Evolutionary conservation across 2,329 filamentous ascomycete species (phyloP).

Genomic region (Colletotrichum incanum): DNA sequence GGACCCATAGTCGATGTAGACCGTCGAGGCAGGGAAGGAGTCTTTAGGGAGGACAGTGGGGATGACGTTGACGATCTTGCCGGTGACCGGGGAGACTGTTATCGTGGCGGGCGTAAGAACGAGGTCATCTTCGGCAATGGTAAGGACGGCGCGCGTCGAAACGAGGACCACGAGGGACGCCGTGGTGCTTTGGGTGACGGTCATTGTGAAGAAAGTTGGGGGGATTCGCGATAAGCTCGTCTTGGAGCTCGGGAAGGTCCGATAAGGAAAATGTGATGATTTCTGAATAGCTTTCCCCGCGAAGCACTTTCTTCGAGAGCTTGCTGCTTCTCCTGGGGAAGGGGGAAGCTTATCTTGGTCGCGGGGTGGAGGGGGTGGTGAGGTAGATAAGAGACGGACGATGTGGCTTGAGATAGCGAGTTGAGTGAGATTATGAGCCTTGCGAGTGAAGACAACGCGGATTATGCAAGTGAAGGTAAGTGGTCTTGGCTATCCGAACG

Average conservation of each 20-base stretch:
- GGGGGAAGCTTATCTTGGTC: conserved; percentile 33
- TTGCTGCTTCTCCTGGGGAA: background rate
- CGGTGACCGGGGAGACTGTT: conserved; percentile 81
- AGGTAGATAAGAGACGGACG: conserved; percentile 10
- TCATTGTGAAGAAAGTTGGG: conserved; percentile 48
- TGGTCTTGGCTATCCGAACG: background rate
- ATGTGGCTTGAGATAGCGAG: conserved; percentile 18
- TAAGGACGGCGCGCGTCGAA: conserved; percentile 87
- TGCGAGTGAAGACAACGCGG: background rate
- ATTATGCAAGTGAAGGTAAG: background rate
- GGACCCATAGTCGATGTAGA: conserved; percentile 88
- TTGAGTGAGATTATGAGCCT: background rate
- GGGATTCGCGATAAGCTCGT: conserved; percentile 17
- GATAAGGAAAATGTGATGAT: conserved; percentile 11
- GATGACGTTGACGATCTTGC: conserved; percentile 86
- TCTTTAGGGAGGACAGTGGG: conserved; percentile 81
- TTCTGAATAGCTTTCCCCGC: conserved; percentile 23
- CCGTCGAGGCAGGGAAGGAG: conserved; percentile 79
- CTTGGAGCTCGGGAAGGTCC: conserved; percentile 20
- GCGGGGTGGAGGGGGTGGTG: conserved; percentile 30
- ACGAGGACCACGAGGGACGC: conserved; percentile 79
- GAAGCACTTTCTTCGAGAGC: conserved; percentile 8
- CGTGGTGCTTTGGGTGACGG: conserved; percentile 48
- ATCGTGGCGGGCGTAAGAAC: conserved; percentile 86
- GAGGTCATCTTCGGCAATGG: conserved; percentile 74